A percentile compares a stretch with the other conserved stretches of the same genome.
Conservation (phyloP, 2,329 filamentous ascomycete species). For the Phaeosphaeriaceae sp. region DNA sequence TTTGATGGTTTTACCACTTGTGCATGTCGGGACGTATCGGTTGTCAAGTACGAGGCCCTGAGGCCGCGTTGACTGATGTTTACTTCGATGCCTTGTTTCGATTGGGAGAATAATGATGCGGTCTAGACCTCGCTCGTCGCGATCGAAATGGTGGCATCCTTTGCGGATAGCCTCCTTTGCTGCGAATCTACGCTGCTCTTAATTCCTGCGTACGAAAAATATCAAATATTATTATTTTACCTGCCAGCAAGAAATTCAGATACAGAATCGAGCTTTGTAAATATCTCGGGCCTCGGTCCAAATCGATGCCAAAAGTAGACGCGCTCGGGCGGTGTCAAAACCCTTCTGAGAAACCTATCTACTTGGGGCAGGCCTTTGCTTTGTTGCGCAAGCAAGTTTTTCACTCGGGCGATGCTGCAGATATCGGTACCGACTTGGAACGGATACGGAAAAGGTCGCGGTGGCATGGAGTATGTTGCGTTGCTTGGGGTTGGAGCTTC, state of each 20-base stretch:
- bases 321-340: constrained; percentile 42
- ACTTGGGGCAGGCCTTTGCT: constrained; percentile 11
- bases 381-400: constrained; percentile 57
- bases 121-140: constrained; percentile 33
- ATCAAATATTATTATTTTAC: constrained; percentile 31
- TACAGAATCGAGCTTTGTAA: constrained; percentile 22
- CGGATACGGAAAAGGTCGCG: constrained; percentile 66
- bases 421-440: constrained; percentile 80
- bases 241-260: constrained; percentile 44
- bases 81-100: neutral
- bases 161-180: constrained; percentile 61
- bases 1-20: neutral
- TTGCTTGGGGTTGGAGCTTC: too few species aligned
- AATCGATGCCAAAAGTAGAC: constrained; percentile 41
- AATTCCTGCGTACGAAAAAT: neutral
- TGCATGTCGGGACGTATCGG: constrained; percentile 7
- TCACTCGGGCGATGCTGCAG: constrained; percentile 71
- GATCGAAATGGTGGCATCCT: constrained; percentile 43
- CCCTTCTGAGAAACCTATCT: constrained; percentile 25
- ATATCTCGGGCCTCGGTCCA: constrained; percentile 10
- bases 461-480: constrained; percentile 45
- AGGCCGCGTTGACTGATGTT: constrained; percentile 26
- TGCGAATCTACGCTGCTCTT: constrained; percentile 49
- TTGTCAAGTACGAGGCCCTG: constrained; percentile 35
- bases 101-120: constrained; percentile 50